Evolutionary conservation across 148 eudicot genomes (phyloP).

Genomic region (Polygonum maritimum): DNA sequence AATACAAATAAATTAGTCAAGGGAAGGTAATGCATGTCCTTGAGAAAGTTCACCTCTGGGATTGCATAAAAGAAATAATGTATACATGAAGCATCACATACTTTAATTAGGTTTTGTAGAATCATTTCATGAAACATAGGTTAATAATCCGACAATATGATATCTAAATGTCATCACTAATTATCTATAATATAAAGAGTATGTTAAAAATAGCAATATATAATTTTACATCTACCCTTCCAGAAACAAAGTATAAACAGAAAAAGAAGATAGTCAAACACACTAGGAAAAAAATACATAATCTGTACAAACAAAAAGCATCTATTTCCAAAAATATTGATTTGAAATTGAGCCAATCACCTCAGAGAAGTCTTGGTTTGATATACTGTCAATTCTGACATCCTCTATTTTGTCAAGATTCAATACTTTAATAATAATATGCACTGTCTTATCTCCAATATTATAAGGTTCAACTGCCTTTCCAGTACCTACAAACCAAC

Average conservation of each 20-base stretch:
- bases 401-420: conserved; percentile 82
- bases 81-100: background rate
- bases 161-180: background rate
- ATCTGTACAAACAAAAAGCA: background rate
- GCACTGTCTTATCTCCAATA: conserved; percentile 42
- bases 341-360: conserved; percentile 26
- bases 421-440: conserved; percentile 68
- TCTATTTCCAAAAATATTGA: background rate
- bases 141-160: background rate
- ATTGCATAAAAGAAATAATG: background rate
- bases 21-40: background rate
- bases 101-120: background rate
- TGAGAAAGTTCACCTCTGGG: background rate
- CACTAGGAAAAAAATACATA: background rate
- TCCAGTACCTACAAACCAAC: conserved; percentile 39
- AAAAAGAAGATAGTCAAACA: background rate
- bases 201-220: background rate
- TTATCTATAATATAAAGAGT: background rate
- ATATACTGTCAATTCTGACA: conserved; percentile 54
- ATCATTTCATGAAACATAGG: background rate
- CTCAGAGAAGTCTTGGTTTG: conserved; percentile 92
- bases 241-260: background rate
- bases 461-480: conserved; percentile 58
- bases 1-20: background rate
- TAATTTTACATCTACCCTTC: background rate